Conservation (phyloP, 78 protist genomes). For the Ministeria vibrans region DNA sequence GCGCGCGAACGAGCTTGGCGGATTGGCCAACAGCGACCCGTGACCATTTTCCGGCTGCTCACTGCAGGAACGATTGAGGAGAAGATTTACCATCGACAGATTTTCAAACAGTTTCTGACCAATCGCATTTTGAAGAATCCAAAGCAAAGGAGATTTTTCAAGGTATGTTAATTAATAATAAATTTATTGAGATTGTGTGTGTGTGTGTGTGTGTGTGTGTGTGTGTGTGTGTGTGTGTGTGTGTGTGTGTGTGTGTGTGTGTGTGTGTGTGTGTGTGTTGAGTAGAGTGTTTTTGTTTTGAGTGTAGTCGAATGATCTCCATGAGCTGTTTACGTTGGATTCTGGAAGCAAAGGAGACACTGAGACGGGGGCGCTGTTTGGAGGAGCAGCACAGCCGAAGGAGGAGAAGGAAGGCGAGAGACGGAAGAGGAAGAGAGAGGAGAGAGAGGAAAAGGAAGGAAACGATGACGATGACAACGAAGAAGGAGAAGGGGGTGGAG, state of each 20-base stretch:
- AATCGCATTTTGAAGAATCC: conserved; percentile 81
- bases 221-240: not conserved
- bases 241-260: too few species aligned
- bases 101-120: conserved; percentile 87
- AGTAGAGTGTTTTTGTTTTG: conserved; percentile 6
- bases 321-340: conserved; percentile 39
- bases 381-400: not conserved
- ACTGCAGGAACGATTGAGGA: conserved; percentile 69
- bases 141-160: conserved; percentile 22
- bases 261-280: not conserved
- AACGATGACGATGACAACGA: not conserved
- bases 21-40: conserved; percentile 83
- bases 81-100: conserved; percentile 91
- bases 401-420: not conserved
- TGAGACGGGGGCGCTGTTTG: conserved; percentile 4
- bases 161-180: too few species aligned
- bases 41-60: conserved; percentile 72
- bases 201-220: not conserved
- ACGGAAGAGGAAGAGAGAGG: not conserved
- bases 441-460: not conserved
- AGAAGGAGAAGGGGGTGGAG: not conserved
- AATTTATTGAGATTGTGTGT: not conserved
- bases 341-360: not conserved
- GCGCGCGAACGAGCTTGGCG: conserved; percentile 96
- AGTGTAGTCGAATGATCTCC: conserved; percentile 36